Base-by-base conservation (phyloP, 2,329 filamentous ascomycete species). In the Thyridium curvatum region DNA sequence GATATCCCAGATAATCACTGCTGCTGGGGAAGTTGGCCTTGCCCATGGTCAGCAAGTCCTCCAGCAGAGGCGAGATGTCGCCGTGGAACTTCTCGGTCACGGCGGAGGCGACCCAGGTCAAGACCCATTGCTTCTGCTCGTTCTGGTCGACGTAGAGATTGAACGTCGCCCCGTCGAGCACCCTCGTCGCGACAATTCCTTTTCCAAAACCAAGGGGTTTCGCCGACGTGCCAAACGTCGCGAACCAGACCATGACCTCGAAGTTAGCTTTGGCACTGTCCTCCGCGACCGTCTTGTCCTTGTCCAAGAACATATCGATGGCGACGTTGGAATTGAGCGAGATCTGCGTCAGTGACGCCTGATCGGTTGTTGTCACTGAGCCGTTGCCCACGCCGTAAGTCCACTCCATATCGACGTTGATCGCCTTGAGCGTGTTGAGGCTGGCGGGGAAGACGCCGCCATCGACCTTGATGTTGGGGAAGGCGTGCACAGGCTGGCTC, bases 221-320 rank as follows among this genome's bases (percentile, higher is more conserved):
- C 1, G 72, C 65, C 2, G 65, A 55, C 3, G 53, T 13, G 3
- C 72, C 73, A 34, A 68, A 67, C 4, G 58, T 55, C 3, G 64
- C 72, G 43, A 78, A 66, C 72, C 71, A 77, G 29, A 78, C 64
- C 72, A 77, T 77, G 56, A 78, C 61, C 58, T 78, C 74, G 56
- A 66, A 71, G 9, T 50, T 47, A 3, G 74, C 67, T 4, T 59
- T 58, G 1, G 52, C 52, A 32, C 62, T 68, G 52, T 68, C 53
- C 32, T 52, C 42, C 0, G 74, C 58, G 1, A 52, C 62, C 1
- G 45, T 48, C 39, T 62, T 51, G 50, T 73, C 62, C 18, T 48
- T 51, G 45, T 76, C 73, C 39, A 77, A 55, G 55, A 77, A 79
- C 65, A 78, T 73, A 58, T 79, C 74, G 43, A 79, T 60, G 29